Conservation (phyloP, 2,329 filamentous ascomycete species). For the Colletotrichum theobromicola region DNA sequence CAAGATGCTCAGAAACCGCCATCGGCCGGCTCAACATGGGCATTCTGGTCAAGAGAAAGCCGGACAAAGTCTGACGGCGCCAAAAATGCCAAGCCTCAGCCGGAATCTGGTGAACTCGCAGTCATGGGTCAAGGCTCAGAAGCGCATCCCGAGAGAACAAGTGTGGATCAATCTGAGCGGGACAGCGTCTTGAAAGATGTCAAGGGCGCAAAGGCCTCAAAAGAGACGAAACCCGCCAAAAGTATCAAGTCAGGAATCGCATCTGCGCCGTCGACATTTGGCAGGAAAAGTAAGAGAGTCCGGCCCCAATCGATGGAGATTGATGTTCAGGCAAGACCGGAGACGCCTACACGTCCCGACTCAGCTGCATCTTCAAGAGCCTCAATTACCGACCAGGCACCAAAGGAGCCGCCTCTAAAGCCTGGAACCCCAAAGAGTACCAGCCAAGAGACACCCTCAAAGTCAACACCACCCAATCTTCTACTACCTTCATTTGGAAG, state of each 20-base stretch:
- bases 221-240: slow-evolving; percentile 22
- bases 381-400: slow-evolving; percentile 27
- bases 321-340: slow-evolving; percentile 40
- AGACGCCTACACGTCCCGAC: slow-evolving; percentile 36
- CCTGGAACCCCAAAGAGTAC: slow-evolving; percentile 10
- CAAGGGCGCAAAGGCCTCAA: slow-evolving; percentile 16
- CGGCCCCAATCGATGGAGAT: slow-evolving; percentile 55
- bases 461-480: slow-evolving; percentile 59
- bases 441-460: slow-evolving; percentile 45
- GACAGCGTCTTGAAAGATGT: slow-evolving; percentile 35
- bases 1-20: slow-evolving; percentile 39
- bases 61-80: slow-evolving; percentile 38
- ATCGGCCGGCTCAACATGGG: slow-evolving; percentile 73
- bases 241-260: slow-evolving; percentile 27
- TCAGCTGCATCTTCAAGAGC: slow-evolving; percentile 28
- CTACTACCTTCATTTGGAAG: slow-evolving; percentile 72
- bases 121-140: slow-evolving; percentile 63
- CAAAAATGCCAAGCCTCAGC: slow-evolving; percentile 23
- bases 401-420: slow-evolving; percentile 3
- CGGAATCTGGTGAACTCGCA: slow-evolving; percentile 58
- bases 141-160: slow-evolving; percentile 55
- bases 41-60: slow-evolving; percentile 76
- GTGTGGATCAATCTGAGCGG: slow-evolving; percentile 43
- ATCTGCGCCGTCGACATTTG: slow-evolving; percentile 28
- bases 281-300: slow-evolving; percentile 49